Evolutionary conservation across 352 stramenopile species (phyloP), one percentile per base, ranked within the genome.

Genomic region (Halophytophthora batemanensis): DNA sequence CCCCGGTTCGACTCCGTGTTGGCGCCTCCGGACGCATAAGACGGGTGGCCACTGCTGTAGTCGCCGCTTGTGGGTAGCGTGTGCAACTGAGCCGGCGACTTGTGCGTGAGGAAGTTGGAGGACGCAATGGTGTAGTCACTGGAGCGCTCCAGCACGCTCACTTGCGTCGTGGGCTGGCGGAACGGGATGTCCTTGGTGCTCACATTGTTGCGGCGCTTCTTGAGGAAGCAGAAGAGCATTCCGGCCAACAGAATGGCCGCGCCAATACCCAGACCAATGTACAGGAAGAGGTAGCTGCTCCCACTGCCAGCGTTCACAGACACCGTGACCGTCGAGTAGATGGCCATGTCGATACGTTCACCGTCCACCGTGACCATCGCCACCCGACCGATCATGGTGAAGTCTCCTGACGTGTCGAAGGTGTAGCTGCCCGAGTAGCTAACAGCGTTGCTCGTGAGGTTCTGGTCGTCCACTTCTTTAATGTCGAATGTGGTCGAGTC

Each of bases 161-260:
- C 45, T 21, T 45, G 34, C 2, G 53, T 39, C 22, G 66, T 69
- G 0, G 78, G 78, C 40, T 87, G 68, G 18, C 81, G 78, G 67
- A 89, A 90, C 33, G 81, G 81, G 51, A 89, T 87, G 31, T 85
- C 64, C 66, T 91, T 89, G 33, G 72, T 84, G 50, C 66, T 75
- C 37, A 74, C 60, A 12, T 77, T 67, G 49, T 69, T 68, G 41
- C 62, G 64, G n/a, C 76, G 75, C 48, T 85, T 85, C 53, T 82
- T 82, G 53, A 87, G 62, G 44, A 77, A 81, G 54, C 77, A 90
- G 55, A 87, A 88, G 21, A 84, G 53, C 42, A 88, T 52, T 5
- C 77, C 79, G 13, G 68, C 56, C 15, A 92, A 55, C 56, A 92
- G 66, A 35, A 92, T 90, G 1, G 77, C 39, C 1, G 61, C 72